Conservation (phyloP, 176 grass and related monocot species). For the Elaeis guineensis region DNA sequence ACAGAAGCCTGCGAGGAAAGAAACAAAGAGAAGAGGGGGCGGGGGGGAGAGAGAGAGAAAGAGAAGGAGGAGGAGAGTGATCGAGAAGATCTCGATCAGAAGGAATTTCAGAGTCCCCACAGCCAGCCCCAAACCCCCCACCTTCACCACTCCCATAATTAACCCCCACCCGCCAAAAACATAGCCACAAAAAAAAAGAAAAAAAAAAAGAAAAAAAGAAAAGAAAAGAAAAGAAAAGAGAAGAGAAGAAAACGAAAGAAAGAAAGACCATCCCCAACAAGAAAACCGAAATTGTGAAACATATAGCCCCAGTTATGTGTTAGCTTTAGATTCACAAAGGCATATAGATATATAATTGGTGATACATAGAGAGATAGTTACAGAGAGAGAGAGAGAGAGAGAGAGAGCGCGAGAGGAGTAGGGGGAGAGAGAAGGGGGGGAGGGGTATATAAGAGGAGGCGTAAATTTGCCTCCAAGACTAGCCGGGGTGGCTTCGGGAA, state of each 20-base stretch:
- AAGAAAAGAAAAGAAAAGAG: conserved; percentile 5
- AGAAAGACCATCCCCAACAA: no score
- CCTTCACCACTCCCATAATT: background rate
- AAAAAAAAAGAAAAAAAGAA: conserved; percentile 3
- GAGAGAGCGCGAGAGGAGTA: background rate
- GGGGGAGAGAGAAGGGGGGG: background rate
- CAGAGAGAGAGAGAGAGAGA: conserved; percentile 5
- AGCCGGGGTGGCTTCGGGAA: conserved; percentile 86
- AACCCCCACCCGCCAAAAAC: background rate
- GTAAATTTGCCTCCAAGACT: background rate
- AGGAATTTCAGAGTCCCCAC: conserved; percentile 53
- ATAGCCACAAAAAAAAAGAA: background rate
- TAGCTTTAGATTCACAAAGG: no score
- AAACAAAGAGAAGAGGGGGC: background rate
- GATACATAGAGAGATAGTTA: background rate
- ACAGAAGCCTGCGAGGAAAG: conserved; percentile 22
- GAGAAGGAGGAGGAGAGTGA: conserved; percentile 9
- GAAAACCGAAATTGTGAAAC: no score
- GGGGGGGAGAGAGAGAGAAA: no score
- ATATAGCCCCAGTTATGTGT: no score
- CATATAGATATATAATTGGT: no score
- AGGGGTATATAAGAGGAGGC: background rate
- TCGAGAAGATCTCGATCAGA: conserved; percentile 29
- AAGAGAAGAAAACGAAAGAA: no score
- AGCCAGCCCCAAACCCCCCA: conserved; percentile 5